Evolutionary conservation across 2,329 filamentous ascomycete genomes (phyloP).

Genomic region (Fusarium temperatum): DNA sequence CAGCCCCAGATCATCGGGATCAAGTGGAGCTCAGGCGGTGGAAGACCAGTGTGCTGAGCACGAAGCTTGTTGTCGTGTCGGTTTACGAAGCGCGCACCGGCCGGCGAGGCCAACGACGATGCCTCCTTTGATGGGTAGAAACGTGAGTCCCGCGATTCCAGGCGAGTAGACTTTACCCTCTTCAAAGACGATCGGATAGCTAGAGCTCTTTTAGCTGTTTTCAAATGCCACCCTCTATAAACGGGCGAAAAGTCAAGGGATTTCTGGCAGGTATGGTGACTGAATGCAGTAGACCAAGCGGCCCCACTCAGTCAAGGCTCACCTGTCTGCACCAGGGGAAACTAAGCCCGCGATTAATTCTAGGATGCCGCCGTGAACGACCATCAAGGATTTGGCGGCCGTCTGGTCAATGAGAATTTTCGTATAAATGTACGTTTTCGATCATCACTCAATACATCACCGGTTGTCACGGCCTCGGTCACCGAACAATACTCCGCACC

Average conservation of each 20-base stretch:
- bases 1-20: neutral
- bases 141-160: neutral
- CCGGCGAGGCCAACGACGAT: neutral
- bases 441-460: neutral
- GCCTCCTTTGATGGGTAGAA: neutral
- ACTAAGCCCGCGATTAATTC: accelerated
- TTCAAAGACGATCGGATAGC: neutral
- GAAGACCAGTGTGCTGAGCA: neutral
- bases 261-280: too few relatives aligned
- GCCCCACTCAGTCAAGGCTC: accelerated
- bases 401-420: accelerated
- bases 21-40: neutral
- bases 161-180: neutral
- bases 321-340: too few relatives aligned
- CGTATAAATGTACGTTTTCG: neutral
- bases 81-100: neutral
- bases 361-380: neutral
- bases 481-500: neutral
- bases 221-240: accelerated
- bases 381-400: accelerated
- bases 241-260: accelerated
- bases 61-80: neutral
- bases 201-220: neutral
- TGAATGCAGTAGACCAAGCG: accelerated
- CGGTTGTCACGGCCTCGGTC: accelerated